Conservation (phyloP, 2,329 filamentous ascomycete species). For the Blastomyces parvus region DNA sequence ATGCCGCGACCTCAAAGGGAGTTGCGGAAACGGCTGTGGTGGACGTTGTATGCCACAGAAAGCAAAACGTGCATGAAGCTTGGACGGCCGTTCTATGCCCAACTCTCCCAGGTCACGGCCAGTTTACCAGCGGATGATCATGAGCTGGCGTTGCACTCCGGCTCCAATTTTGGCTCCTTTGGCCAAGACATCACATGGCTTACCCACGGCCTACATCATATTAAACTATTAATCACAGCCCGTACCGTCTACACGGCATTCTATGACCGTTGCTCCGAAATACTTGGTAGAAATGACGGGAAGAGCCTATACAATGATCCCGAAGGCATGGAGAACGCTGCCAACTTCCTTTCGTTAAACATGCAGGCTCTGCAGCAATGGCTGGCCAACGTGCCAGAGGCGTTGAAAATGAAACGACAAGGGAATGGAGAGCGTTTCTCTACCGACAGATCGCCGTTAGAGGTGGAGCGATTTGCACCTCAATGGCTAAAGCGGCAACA, state of each 20-base stretch:
- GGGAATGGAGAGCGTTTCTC: constrained; percentile 30
- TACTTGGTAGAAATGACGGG: constrained; percentile 15
- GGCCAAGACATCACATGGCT: constrained; percentile 33
- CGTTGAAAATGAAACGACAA: constrained; percentile 31
- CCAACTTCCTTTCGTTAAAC: constrained; percentile 23
- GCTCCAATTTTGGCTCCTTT: constrained; percentile 25
- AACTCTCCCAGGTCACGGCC: constrained; percentile 28
- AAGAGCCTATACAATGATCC: constrained; percentile 26
- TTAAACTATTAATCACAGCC: constrained; percentile 28
- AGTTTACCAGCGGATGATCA: constrained; percentile 32
- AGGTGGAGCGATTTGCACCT: constrained; percentile 31
- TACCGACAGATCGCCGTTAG: constrained; percentile 28
- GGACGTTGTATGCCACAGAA: constrained; percentile 43
- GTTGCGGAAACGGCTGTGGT: constrained; percentile 45
- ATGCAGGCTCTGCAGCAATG: constrained; percentile 25
- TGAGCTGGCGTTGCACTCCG: constrained; percentile 22
- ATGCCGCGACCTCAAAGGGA: constrained; percentile 32
- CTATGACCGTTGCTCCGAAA: constrained; percentile 23
- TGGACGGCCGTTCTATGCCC: constrained; percentile 36
- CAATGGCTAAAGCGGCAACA: constrained; percentile 37
- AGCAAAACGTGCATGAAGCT: constrained; percentile 41
- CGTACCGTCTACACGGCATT: constrained; percentile 29
- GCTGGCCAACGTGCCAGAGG: constrained; percentile 29
- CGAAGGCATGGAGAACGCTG: constrained; percentile 23
- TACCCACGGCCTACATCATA: constrained; percentile 28